Conservation (phyloP, 2,329 filamentous ascomycete species). For the Trichothecium sympodiale region DNA sequence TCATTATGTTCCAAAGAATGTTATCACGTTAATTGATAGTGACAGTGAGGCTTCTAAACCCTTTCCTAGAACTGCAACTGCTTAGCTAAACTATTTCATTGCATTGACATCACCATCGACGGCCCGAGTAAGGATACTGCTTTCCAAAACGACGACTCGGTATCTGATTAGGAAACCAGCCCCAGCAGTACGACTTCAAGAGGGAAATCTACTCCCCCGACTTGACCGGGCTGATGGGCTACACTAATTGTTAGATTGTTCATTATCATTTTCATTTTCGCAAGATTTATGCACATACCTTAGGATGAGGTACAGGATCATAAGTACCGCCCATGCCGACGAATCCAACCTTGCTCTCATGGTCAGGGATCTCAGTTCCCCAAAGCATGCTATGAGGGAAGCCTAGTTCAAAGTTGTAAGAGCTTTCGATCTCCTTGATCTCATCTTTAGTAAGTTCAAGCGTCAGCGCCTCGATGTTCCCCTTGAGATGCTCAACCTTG, state of each 20-base stretch:
- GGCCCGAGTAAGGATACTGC: too few relatives aligned
- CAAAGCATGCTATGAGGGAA: slow-evolving; percentile 55
- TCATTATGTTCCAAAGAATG: too few relatives aligned
- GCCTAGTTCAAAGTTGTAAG: slow-evolving; percentile 50
- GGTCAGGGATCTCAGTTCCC: slow-evolving; percentile 22
- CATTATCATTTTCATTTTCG: background rate
- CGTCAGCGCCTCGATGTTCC: slow-evolving; percentile 57
- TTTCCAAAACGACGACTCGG: too few relatives aligned
- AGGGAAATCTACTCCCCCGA: slow-evolving; percentile 29
- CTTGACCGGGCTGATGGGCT: slow-evolving; percentile 30
- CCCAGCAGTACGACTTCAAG: slow-evolving; percentile 17
- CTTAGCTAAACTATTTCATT: too few relatives aligned
- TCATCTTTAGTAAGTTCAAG: slow-evolving; percentile 50
- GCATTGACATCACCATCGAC: too few relatives aligned
- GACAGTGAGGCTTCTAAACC: too few relatives aligned
- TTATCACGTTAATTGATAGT: too few relatives aligned
- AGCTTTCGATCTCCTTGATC: slow-evolving; percentile 53
- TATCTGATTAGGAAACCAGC: slow-evolving; percentile 15
- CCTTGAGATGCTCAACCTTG: slow-evolving; percentile 57
- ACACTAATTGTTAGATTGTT: slow-evolving; percentile 5
- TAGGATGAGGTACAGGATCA: slow-evolving; percentile 35
- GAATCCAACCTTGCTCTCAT: slow-evolving; percentile 30
- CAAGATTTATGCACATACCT: slow-evolving; percentile 14
- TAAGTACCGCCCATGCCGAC: slow-evolving; percentile 34
- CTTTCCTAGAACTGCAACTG: too few relatives aligned